phyloP scores from a whole-genome alignment of 768 basidiomycete genomes.

The Amyloporia xantha region DNA sequence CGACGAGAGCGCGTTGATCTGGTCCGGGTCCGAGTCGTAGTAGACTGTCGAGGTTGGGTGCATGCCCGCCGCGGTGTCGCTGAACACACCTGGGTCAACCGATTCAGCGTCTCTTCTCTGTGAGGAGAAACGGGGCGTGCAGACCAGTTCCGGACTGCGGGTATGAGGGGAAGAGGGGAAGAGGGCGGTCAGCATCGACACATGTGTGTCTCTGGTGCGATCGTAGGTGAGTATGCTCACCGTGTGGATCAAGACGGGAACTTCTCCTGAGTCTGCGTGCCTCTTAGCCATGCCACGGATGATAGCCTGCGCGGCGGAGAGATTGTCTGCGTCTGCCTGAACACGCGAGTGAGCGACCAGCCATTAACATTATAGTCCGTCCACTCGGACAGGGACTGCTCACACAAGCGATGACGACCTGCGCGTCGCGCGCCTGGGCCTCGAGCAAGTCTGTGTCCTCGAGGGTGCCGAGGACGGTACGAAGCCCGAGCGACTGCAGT shows the following conservation, averaged over 20 bases:
- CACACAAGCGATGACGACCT: slow-evolving; percentile 24
- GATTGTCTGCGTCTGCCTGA: slow-evolving; percentile 42
- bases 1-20: slow-evolving; percentile 37
- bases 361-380: neutral
- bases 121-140: too few relatives aligned
- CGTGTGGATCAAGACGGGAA: slow-evolving; percentile 34
- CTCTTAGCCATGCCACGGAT: slow-evolving; percentile 46
- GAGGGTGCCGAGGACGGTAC: slow-evolving; percentile 14
- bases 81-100: slow-evolving; percentile 40
- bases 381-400: neutral
- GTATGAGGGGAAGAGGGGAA: neutral
- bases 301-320: slow-evolving; percentile 37
- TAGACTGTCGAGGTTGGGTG: slow-evolving; percentile 34
- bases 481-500: slow-evolving; percentile 18
- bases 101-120: too few relatives aligned
- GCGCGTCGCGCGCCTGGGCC: slow-evolving; percentile 35
- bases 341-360: neutral
- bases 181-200: too few relatives aligned
- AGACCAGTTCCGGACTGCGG: slow-evolving; percentile 9
- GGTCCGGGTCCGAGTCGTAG: slow-evolving; percentile 40
- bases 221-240: slow-evolving; percentile 28
- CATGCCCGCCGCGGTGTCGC: slow-evolving; percentile 39
- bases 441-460: slow-evolving; percentile 32
- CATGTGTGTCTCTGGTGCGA: too few relatives aligned
- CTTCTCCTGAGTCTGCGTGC: slow-evolving; percentile 32